Evolutionary conservation across 331 rosid genomes (phyloP).

Genomic region (Rhamnella rubrinervis): DNA sequence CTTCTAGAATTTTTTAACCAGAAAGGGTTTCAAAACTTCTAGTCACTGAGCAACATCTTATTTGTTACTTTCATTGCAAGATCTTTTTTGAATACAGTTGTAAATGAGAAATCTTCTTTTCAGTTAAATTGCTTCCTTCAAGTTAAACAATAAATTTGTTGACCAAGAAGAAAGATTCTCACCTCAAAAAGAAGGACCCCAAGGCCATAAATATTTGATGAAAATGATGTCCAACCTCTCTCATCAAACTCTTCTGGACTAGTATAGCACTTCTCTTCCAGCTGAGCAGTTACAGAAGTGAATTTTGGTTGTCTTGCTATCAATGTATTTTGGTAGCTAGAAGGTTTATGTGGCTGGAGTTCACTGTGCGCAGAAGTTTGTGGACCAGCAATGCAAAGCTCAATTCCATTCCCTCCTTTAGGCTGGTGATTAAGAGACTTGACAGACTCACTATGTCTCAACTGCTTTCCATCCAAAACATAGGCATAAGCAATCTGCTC

Average conservation of each 20-base stretch:
- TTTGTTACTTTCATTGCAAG: too few species aligned
- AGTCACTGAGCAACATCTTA: too few species aligned
- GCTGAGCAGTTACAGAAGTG: constrained; percentile 23
- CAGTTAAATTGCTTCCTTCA: neutral
- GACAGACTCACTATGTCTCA: constrained; percentile 34
- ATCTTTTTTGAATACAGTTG: neutral
- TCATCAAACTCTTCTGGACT: constrained; percentile 53
- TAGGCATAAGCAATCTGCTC: constrained; percentile 31
- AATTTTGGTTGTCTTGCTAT: constrained; percentile 25
- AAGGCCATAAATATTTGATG: constrained; percentile 68
- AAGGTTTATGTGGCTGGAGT: constrained; percentile 18
- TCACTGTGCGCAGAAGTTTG: constrained; percentile 24
- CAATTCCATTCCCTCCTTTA: constrained; percentile 15
- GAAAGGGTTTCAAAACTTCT: too few species aligned
- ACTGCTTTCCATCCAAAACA: constrained; percentile 35
- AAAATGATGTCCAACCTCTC: constrained; percentile 39
- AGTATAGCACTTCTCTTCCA: constrained; percentile 66
- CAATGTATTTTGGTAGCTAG: constrained; percentile 19
- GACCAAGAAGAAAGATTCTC: constrained; percentile 4
- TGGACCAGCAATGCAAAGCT: constrained; percentile 15
- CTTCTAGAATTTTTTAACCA: too few species aligned
- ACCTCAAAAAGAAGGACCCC: constrained; percentile 83
- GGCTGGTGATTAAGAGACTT: constrained; percentile 29
- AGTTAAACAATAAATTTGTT: neutral
- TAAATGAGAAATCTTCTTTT: neutral